These are phyloP conservation scores for Tetrahymena malaccensis DNA, from an alignment of 73 alveolate species.

Conservation along the genomic window DNA sequence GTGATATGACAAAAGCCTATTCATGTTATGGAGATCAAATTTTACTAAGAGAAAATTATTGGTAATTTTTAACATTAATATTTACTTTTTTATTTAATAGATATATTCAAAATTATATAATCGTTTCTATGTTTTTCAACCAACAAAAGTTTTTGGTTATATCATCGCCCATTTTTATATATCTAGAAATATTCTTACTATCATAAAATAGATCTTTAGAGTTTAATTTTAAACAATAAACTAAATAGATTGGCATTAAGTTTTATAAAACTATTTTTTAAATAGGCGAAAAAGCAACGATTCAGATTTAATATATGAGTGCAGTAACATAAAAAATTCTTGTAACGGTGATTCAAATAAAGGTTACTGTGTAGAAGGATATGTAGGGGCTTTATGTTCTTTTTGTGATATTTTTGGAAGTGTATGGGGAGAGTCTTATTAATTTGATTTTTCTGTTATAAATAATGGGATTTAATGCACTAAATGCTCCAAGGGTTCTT, in stretches of 20 bases:
- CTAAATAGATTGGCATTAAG: too few relatives aligned
- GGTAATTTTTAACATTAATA: background rate
- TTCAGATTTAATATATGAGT: background rate
- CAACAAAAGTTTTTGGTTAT: too few relatives aligned
- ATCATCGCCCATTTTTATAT: too few relatives aligned
- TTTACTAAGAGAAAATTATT: background rate
- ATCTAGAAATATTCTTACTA: too few relatives aligned
- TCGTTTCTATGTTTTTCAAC: too few relatives aligned
- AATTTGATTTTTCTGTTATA: background rate
- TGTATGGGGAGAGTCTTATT: background rate
- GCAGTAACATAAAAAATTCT: background rate
- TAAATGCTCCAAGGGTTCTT: background rate
- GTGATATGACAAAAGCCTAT: background rate
- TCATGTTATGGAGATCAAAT: background rate
- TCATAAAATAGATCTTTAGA: too few relatives aligned
- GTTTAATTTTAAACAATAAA: too few relatives aligned
- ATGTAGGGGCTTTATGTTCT: background rate
- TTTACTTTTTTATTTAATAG: too few relatives aligned
- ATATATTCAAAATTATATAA: too few relatives aligned
- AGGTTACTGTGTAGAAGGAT: background rate
- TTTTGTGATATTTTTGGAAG: background rate
- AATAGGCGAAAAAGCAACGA: background rate
- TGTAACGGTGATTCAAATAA: background rate
- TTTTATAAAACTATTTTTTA: background rate
- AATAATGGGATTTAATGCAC: background rate